A percentile compares a stretch with the other conserved stretches of the same genome.
These are phyloP conservation scores for Euphorbia lathyris DNA, from an alignment of 345 rosid genomes.

Conservation along the genomic window DNA sequence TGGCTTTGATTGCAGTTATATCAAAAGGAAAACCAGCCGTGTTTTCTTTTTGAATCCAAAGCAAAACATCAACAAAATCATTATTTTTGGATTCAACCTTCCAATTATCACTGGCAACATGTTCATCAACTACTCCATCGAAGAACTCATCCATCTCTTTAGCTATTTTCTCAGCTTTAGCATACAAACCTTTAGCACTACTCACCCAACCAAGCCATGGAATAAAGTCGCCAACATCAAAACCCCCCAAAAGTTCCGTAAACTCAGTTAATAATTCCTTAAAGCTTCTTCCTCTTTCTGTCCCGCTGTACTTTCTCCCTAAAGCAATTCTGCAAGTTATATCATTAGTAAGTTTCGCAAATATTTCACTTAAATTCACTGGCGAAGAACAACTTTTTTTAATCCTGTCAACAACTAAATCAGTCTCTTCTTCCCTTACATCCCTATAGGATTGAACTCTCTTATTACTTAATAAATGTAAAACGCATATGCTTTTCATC, in stretches of 20 bases:
- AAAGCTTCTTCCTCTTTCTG: constrained; percentile 29
- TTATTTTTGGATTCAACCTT: constrained; percentile 4
- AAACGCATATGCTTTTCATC: constrained; percentile 44
- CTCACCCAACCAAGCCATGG: constrained; percentile 55
- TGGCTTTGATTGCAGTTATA: constrained; percentile 30
- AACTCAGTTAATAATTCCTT: constrained; percentile 25
- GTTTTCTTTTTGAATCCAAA: constrained; percentile 22
- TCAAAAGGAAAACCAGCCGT: constrained; percentile 6
- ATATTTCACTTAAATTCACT: constrained; percentile 36
- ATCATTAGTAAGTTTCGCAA: constrained; percentile 32
- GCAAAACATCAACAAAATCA: constrained; percentile 32
- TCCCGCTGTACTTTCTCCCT: constrained; percentile 47
- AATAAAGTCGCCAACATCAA: constrained; percentile 43
- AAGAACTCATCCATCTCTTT: constrained; percentile 29
- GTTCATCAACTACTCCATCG: constrained; percentile 24
- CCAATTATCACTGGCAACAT: background rate
- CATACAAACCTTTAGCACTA: constrained; percentile 26
- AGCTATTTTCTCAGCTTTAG: constrained; percentile 20
- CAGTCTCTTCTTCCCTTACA: constrained; percentile 46
- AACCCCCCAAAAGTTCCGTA: constrained; percentile 30
- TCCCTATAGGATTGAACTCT: constrained; percentile 40
- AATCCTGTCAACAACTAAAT: constrained; percentile 26
- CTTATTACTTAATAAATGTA: constrained; percentile 47
- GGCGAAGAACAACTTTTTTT: constrained; percentile 15
- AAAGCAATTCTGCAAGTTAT: constrained; percentile 40